Base-by-base conservation (phyloP, 768 basidiomycete genomes). In the Zangia roseola region DNA sequence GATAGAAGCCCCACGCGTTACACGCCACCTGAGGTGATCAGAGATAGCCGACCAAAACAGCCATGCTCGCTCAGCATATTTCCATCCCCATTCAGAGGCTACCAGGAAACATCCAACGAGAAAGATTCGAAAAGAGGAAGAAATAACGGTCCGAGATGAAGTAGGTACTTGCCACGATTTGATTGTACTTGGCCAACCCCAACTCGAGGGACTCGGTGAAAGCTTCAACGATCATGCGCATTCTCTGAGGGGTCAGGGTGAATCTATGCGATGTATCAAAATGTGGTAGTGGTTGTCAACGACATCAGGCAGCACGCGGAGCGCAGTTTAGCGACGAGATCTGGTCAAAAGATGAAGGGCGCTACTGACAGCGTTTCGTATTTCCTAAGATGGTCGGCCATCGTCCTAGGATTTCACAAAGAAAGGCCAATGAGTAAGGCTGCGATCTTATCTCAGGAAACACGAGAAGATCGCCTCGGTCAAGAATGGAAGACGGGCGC, bases 161-260 rank as follows among this genome's bases (percentile, higher is more conserved):
- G 33, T 12, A n/a, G 35, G 47, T 46, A 82, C 93, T 59, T 68
- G 95, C 95, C 69, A 98, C 94, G 31, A 88, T 76, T 72, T 97
- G 90, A 19, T 83, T 80, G 21, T 79, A 77, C 69, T 94, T 87
- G 56, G 86, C 74, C 42, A 99, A 73, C 13, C 97, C 97, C 21
- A 80, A 69, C 60, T 97, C 94, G 23, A 99, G 79, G 2, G 89
- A 83, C 40, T 97, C 94, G 65, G 91, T 84, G 75, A 99, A 94
- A 0, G 94, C 89, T 65, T 97, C 91, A 21, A 94, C 93, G 62
- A 98, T 97, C 82, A 94, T 95, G 40, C 92, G 79, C 93, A 94
- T 94, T 50, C 92, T 72, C 67, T 92, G 91, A 14, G 91, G 89
- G 8, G 90, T 93, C 56, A 94, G 68, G 12, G 88, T 90, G 68